Percentiles rank a stretch among this genome's conserved stretches.
phyloP scores from a whole-genome alignment of 2,329 filamentous ascomycete genomes.

The Fusarium piperis region DNA sequence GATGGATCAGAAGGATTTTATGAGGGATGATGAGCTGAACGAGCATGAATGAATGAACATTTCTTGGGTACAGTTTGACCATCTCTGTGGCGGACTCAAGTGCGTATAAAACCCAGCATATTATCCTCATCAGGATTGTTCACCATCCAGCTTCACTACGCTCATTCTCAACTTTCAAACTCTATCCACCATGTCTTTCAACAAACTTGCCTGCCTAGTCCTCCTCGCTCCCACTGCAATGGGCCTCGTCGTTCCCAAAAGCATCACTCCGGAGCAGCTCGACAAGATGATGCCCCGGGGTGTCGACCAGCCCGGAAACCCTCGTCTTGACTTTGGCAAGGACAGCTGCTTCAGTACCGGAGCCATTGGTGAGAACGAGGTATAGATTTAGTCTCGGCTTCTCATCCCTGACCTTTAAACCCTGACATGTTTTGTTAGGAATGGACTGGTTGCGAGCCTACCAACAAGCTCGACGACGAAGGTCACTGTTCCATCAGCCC shows the following conservation, averaged over 20 bases:
- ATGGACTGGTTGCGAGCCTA: not conserved
- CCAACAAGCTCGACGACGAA: not conserved
- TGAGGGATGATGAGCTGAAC: not conserved
- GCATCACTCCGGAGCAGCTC: not conserved
- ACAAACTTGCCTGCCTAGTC: not conserved
- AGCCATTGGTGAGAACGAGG: not conserved
- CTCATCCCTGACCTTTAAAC: no score
- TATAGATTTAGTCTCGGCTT: no score
- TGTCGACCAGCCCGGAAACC: not conserved
- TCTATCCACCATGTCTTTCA: not conserved
- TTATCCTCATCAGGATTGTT: rapidly evolving
- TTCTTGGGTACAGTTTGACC: not conserved
- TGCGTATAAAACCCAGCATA: not conserved
- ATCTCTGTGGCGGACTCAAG: rapidly evolving
- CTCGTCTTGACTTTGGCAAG: not conserved
- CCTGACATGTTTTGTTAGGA: not conserved
- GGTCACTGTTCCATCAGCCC: not conserved
- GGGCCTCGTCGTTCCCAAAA: not conserved
- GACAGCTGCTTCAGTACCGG: not conserved
- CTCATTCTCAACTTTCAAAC: not conserved
- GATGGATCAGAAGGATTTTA: not conserved
- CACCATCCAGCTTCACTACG: not conserved
- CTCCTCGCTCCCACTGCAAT: not conserved
- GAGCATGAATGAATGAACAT: not conserved
- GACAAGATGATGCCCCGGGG: not conserved